Percentiles rank a stretch among this genome's conserved stretches.
phyloP scores from a whole-genome alignment of 1,139 yeast genomes.

The Taphrina wiesneri region DNA sequence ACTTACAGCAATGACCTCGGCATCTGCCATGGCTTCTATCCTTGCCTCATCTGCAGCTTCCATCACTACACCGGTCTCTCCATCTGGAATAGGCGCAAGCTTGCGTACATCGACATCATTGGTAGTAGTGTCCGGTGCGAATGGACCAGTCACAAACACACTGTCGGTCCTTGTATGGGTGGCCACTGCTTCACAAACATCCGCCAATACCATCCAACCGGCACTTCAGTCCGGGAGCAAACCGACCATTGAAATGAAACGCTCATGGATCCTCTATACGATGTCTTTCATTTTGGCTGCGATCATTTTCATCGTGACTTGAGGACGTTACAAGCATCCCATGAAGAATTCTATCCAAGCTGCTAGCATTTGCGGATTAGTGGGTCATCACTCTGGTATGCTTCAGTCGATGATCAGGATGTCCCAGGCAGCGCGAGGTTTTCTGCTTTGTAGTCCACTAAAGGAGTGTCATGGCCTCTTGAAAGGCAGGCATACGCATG shows the following conservation, averaged over 20 bases:
- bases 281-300: background rate
- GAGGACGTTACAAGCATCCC: no score
- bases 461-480: no score
- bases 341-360: no score
- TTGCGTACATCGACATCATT: constrained; percentile 5
- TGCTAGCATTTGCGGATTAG: no score
- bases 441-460: no score
- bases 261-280: background rate
- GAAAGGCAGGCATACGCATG: no score
- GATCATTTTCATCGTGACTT: background rate
- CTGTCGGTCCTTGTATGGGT: constrained; percentile 18
- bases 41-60: background rate
- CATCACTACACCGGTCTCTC: background rate
- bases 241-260: background rate
- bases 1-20: background rate
- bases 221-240: constrained; percentile 15
- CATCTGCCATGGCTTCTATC: background rate
- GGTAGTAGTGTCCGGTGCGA: constrained; percentile 9
- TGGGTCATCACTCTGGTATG: no score
- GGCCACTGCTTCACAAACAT: constrained; percentile 5
- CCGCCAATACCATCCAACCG: background rate
- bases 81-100: constrained; percentile 1
- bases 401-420: no score
- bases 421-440: no score
- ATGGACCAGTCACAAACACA: constrained; percentile 13